Percentiles rank a stretch among this genome's conserved stretches.
phyloP scores from a whole-genome alignment of 2,329 filamentous ascomycete genomes.

The Aspergillus novofumigatus region DNA sequence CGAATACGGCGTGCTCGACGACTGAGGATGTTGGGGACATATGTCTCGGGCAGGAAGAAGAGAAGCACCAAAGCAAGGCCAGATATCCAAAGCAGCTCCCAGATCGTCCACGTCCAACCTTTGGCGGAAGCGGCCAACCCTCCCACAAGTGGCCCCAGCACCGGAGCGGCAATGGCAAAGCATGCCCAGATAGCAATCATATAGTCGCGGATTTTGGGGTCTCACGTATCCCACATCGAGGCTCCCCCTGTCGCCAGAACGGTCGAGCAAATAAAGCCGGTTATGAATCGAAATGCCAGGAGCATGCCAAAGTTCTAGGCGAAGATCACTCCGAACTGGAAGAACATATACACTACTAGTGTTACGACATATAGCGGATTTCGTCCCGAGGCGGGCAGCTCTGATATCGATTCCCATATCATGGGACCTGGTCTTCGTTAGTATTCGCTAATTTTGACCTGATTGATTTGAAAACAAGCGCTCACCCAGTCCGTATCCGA shows the following conservation, averaged over 20 bases:
- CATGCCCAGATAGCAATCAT: slow-evolving; percentile 57
- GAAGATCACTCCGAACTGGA: slow-evolving; percentile 47
- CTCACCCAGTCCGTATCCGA: slow-evolving; percentile 40
- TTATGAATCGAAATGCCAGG: slow-evolving; percentile 50
- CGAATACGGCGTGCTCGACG: slow-evolving; percentile 22
- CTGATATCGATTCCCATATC: slow-evolving; percentile 43
- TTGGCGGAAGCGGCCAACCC: slow-evolving; percentile 57
- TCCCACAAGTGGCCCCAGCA: slow-evolving; percentile 58
- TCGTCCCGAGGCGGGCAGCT: slow-evolving; percentile 49
- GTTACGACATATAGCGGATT: slow-evolving; percentile 49
- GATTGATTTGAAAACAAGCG: neutral
- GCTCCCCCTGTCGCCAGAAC: slow-evolving; percentile 45
- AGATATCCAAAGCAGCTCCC: slow-evolving; percentile 60
- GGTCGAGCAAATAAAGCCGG: slow-evolving; percentile 48
- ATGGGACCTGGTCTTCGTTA: slow-evolving; percentile 36
- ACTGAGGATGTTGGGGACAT: slow-evolving; percentile 17
- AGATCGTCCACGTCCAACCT: slow-evolving; percentile 59
- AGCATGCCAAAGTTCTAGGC: slow-evolving; percentile 51
- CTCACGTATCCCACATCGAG: slow-evolving; percentile 42
- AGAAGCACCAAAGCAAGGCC: slow-evolving; percentile 51
- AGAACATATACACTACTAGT: slow-evolving; percentile 46
- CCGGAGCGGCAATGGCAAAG: slow-evolving; percentile 42
- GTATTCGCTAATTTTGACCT: neutral
- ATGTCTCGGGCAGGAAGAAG: slow-evolving; percentile 31
- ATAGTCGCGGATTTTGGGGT: slow-evolving; percentile 46